Percentiles rank a stretch among this genome's conserved stretches.
Evolutionary conservation across 108 stramenopile genomes (phyloP).

Genomic region (Stephanodiscus triporus): DNA sequence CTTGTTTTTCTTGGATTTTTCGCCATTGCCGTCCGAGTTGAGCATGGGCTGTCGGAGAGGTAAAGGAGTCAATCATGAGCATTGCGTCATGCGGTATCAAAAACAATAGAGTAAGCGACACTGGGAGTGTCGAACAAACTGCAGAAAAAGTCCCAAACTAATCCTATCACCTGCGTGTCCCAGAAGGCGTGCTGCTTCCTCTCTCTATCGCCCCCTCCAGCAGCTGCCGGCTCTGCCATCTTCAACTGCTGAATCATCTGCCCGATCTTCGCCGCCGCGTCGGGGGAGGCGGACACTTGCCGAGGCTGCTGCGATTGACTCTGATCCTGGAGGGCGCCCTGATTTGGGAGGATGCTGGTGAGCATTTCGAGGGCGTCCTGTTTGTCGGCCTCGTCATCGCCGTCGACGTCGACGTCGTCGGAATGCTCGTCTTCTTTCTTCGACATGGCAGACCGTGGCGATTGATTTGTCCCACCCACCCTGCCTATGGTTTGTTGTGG

Average conservation of each 20-base stretch:
- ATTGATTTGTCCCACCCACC: not conserved
- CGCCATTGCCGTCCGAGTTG: slow-evolving; percentile 27
- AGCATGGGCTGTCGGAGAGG: slow-evolving; percentile 39
- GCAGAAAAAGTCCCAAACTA: not conserved
- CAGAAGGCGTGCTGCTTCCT: slow-evolving; percentile 90
- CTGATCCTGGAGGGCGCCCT: slow-evolving; percentile 9
- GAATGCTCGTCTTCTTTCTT: slow-evolving; percentile 1
- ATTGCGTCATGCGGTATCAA: no score
- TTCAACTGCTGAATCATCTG: slow-evolving; percentile 11
- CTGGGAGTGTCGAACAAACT: no score
- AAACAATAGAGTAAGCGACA: no score
- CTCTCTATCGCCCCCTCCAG: slow-evolving; percentile 18
- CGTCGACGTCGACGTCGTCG: slow-evolving; percentile 16
- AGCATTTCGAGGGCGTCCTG: slow-evolving; percentile 42
- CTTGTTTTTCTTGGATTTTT: slow-evolving; percentile 51
- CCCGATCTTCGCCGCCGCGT: slow-evolving; percentile 17
- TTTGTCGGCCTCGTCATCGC: slow-evolving; percentile 5
- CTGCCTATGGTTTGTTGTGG: no score
- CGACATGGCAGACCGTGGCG: slow-evolving; percentile 3
- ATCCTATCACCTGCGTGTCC: slow-evolving; percentile 90
- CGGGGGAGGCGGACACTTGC: not conserved
- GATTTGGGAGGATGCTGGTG: slow-evolving; percentile 33
- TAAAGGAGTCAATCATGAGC: no score
- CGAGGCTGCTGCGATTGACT: slow-evolving; percentile 5
- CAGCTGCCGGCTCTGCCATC: slow-evolving; percentile 22